Evolutionary conservation across 306 rosid species (phyloP).

Genomic region (Begonia masoniana): DNA sequence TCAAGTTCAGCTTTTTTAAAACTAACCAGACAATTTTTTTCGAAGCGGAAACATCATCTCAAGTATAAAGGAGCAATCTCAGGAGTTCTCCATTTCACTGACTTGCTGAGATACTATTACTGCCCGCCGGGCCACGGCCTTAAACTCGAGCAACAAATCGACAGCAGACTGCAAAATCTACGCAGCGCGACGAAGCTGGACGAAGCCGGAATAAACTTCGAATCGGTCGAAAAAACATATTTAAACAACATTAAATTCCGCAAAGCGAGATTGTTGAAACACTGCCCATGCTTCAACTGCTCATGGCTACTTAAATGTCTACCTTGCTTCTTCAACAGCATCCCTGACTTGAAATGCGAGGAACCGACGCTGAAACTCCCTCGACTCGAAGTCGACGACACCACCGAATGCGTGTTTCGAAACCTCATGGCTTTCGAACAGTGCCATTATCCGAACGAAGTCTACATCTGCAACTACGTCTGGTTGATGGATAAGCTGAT

Average conservation of each 20-base stretch:
- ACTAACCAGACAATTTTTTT: neutral
- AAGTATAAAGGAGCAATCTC: neutral
- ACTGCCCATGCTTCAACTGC: neutral
- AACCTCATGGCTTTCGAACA: slow-evolving; percentile 50
- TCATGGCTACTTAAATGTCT: slow-evolving; percentile 14
- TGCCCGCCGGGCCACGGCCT: slow-evolving; percentile 3
- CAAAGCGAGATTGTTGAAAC: neutral
- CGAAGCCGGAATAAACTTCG: slow-evolving; percentile 26
- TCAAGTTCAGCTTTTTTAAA: neutral
- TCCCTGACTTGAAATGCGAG: slow-evolving; percentile 7
- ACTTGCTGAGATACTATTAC: slow-evolving; percentile 28
- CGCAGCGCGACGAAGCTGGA: neutral
- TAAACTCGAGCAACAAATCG: neutral
- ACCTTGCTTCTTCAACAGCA: slow-evolving; percentile 18
- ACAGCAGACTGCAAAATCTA: neutral
- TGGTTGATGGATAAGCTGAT: slow-evolving; percentile 28
- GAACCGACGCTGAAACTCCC: slow-evolving; percentile 23
- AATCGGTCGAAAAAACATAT: slow-evolving; percentile 5
- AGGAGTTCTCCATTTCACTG: slow-evolving; percentile 28
- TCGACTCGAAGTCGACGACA: slow-evolving; percentile 14
- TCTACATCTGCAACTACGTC: slow-evolving; percentile 34
- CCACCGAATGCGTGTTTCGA: slow-evolving; percentile 29
- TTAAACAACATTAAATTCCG: slow-evolving; percentile 17
- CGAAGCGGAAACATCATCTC: neutral
- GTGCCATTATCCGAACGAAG: slow-evolving; percentile 24